Base-by-base conservation (phyloP, 2,329 filamentous ascomycete genomes). In the Claviceps fusiformis region DNA sequence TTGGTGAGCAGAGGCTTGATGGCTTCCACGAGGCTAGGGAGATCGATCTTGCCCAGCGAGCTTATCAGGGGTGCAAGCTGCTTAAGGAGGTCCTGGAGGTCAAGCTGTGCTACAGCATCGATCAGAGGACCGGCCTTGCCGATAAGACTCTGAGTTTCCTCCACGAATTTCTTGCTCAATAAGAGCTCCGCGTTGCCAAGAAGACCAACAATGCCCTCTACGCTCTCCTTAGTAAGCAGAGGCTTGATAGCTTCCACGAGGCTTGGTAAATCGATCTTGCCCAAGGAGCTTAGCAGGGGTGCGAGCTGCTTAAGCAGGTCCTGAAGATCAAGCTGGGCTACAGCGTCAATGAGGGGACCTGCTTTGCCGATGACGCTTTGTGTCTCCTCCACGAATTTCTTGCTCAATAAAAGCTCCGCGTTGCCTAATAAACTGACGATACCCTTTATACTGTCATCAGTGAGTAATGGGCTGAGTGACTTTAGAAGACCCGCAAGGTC, bases 351-450 rank as follows among this genome's bases (percentile, higher is more conserved):
- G 2, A 63, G 61, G 1, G 61, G 56, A 44, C 68, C 63, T 0
- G 68, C 68, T 5, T 71, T 70, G 0, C 58, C 58, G 15, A 72
- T 59, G 3, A 72, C 58, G 13, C 58, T 58, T 6, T 66, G 60
- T 2, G 70, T 59, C 2, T 67, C 66, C 29, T 64, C 61, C 35
- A 73, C 60, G 0, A 66, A 66, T 0, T 68, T 60, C 5, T 65
- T 57, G 6, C 64, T 67, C 0, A 73, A 59, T 0, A 69, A 61
- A 5, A 60, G 48, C 46, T 67, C 61, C 0, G 68, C 64, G 44
- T 71, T 64, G 10, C 65, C 61, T 4, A 71, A 60, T 0, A 72
- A 56, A 11, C 65, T 65, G 5, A 71, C 58, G 17, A 70, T 58
- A 6, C 67, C 64, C 1, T 67, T 60, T 37, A 69, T 60, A 0